phyloP scores from a whole-genome alignment of 1,284 basidiomycete genomes.

The Macrocystidia cucumis region DNA sequence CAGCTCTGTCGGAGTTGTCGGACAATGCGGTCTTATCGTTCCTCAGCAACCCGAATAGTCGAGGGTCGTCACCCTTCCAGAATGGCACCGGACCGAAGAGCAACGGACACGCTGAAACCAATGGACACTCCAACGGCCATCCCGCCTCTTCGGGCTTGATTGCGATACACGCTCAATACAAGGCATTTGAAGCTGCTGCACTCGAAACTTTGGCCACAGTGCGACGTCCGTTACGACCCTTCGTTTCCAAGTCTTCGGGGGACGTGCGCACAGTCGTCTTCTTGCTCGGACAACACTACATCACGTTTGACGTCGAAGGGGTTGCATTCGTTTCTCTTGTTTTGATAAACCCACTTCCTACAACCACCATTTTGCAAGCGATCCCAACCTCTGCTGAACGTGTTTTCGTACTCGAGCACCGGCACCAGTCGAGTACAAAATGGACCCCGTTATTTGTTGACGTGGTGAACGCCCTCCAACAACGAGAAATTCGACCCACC shows the following conservation, averaged over 20 bases:
- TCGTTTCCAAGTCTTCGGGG: slow-evolving; percentile 33
- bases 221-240: slow-evolving; percentile 53
- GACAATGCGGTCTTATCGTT: slow-evolving; percentile 54
- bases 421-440: slow-evolving; percentile 70
- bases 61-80: slow-evolving; percentile 19
- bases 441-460: slow-evolving; percentile 90
- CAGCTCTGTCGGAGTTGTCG: slow-evolving; percentile 39
- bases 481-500: slow-evolving; percentile 41
- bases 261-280: slow-evolving; percentile 65
- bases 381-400: slow-evolving; percentile 63
- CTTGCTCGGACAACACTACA: slow-evolving; percentile 54
- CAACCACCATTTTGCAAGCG: slow-evolving; percentile 52
- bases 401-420: slow-evolving; percentile 83
- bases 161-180: slow-evolving; percentile 24
- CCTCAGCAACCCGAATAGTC: slow-evolving; percentile 37
- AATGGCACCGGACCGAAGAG: no score
- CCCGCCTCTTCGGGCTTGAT: background rate
- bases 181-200: slow-evolving; percentile 57
- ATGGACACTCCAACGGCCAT: slow-evolving; percentile 14
- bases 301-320: slow-evolving; percentile 40
- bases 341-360: slow-evolving; percentile 70
- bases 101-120: slow-evolving; percentile 20
- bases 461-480: slow-evolving; percentile 68
- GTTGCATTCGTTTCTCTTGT: slow-evolving; percentile 65
- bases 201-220: slow-evolving; percentile 55